phyloP scores from a whole-genome alignment of 2,329 filamentous ascomycete genomes.

The Neonectria magnoliae region DNA sequence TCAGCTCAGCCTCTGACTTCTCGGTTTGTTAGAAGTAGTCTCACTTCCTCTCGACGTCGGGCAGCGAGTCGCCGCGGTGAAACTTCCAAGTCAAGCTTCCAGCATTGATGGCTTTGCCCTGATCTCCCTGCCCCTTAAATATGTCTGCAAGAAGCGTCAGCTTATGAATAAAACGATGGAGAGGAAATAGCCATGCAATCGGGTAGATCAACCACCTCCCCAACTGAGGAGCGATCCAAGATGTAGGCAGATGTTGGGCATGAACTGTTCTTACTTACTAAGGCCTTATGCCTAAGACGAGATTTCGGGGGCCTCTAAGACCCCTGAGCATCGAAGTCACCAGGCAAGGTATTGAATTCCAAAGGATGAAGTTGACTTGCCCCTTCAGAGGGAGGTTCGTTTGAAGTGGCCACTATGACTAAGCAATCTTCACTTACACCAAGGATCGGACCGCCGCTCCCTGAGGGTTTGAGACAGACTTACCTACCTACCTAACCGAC shows the following conservation, averaged over 20 bases:
- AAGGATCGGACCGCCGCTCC: not conserved
- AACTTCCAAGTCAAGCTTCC: not conserved
- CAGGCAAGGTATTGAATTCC: slow-evolving; percentile 34
- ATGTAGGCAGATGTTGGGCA: too few relatives aligned
- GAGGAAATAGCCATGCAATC: not conserved
- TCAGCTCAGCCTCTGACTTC: not conserved
- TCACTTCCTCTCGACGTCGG: not conserved
- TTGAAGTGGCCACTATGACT: slow-evolving; percentile 29
- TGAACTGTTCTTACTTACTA: not conserved
- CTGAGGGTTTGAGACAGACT: not conserved
- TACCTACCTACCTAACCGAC: not conserved
- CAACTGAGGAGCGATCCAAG: too few relatives aligned
- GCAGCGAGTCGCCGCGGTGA: not conserved
- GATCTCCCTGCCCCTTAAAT: not conserved
- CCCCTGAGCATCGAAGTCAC: slow-evolving; percentile 27
- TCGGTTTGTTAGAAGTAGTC: not conserved
- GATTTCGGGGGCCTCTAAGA: slow-evolving; percentile 4
- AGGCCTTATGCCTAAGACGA: not conserved
- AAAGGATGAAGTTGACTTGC: slow-evolving; percentile 40
- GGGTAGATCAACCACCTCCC: not conserved
- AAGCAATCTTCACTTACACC: slow-evolving; percentile 21
- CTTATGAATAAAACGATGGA: not conserved
- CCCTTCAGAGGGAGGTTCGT: slow-evolving; percentile 32
- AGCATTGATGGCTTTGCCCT: not conserved
- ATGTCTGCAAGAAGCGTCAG: not conserved